Percentiles rank a stretch among this genome's conserved stretches.
These are phyloP conservation scores for Pseudovirgaria hyperparasitica DNA, from an alignment of 2,329 filamentous ascomycete species.

Conservation along the genomic window DNA sequence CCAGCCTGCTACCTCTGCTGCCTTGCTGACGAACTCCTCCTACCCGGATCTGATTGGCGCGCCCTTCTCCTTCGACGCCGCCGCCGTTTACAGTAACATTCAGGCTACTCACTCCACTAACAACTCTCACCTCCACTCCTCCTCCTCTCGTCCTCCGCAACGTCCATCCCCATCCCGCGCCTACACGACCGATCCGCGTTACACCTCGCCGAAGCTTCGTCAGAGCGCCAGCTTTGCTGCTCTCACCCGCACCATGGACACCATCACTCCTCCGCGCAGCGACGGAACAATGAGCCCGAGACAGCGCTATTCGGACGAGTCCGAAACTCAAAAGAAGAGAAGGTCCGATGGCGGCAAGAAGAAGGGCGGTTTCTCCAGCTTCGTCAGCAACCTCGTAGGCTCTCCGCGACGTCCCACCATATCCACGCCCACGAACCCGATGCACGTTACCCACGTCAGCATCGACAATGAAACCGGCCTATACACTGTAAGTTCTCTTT, in stretches of 20 bases:
- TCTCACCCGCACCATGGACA: conserved; percentile 29
- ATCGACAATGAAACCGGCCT: conserved; percentile 94
- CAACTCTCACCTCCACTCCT: conserved; percentile 7
- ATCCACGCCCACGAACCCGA: conserved; percentile 93
- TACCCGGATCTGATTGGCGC: conserved; percentile 23
- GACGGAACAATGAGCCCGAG: conserved; percentile 20
- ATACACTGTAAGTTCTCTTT: conserved; percentile 58
- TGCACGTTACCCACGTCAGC: conserved; percentile 95
- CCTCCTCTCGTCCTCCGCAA: conserved; percentile 11
- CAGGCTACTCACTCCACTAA: conserved; percentile 18
- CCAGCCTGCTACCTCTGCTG: neutral
- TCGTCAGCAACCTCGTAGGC: conserved; percentile 27
- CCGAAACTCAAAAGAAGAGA: conserved; percentile 14
- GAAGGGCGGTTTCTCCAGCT: conserved; percentile 27
- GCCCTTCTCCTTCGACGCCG: conserved; percentile 29
- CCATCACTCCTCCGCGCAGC: conserved; percentile 20
- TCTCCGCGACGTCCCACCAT: conserved; percentile 87
- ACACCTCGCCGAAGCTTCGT: conserved; percentile 20
- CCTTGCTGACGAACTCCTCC: neutral
- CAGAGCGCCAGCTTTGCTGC: conserved; percentile 30
- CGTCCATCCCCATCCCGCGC: conserved; percentile 17
- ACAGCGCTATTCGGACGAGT: conserved; percentile 27
- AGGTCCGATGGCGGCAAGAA: conserved; percentile 25
- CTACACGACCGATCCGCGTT: conserved; percentile 13
- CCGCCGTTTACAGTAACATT: conserved; percentile 23